These are phyloP conservation scores for Talaromyces sp. DNA, from an alignment of 2,329 filamentous ascomycete genomes.

Conservation along the genomic window DNA sequence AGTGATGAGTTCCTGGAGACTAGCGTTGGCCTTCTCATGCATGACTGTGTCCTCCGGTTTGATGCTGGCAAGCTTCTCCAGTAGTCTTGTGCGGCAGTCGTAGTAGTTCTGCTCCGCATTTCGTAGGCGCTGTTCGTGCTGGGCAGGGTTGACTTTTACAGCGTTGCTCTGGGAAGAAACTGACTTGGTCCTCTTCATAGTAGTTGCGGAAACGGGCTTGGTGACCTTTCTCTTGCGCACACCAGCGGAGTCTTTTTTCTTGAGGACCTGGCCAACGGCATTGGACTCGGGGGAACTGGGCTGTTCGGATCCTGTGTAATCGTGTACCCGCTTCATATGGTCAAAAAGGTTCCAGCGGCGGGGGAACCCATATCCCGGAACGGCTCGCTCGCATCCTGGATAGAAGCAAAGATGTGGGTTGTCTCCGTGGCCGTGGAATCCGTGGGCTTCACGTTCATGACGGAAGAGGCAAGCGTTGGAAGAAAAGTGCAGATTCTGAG, in stretches of 20 bases:
- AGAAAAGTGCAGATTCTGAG: conserved; percentile 86
- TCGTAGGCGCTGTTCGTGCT: conserved; percentile 40
- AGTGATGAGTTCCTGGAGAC: conserved; percentile 43
- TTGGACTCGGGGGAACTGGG: conserved; percentile 42
- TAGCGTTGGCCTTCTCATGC: conserved; percentile 45
- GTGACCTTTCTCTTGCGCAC: conserved; percentile 40
- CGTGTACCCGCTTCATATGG: conserved; percentile 94
- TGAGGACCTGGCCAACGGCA: conserved; percentile 27
- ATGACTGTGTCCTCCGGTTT: conserved; percentile 40
- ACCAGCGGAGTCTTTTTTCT: conserved; percentile 38
- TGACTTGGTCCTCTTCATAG: conserved; percentile 44
- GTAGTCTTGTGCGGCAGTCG: conserved; percentile 38
- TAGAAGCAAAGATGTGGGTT: conserved; percentile 89
- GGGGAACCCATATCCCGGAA: conserved; percentile 82
- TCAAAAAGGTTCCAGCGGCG: conserved; percentile 94
- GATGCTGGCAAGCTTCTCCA: conserved; percentile 40
- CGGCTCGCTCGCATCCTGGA: conserved; percentile 78
- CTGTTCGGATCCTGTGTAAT: conserved; percentile 49
- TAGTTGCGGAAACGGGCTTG: conserved; percentile 33
- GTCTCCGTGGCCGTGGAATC: conserved; percentile 89
- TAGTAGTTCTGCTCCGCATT: conserved; percentile 43
- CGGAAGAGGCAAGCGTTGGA: conserved; percentile 92
- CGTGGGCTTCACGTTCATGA: conserved; percentile 92
- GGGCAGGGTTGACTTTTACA: conserved; percentile 30
- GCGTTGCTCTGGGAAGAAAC: conserved; percentile 36